A percentile compares a stretch with the other conserved stretches of the same genome.
Conservation (phyloP, 164 flowering plant genomes). For the Hamamelis virginiana region DNA sequence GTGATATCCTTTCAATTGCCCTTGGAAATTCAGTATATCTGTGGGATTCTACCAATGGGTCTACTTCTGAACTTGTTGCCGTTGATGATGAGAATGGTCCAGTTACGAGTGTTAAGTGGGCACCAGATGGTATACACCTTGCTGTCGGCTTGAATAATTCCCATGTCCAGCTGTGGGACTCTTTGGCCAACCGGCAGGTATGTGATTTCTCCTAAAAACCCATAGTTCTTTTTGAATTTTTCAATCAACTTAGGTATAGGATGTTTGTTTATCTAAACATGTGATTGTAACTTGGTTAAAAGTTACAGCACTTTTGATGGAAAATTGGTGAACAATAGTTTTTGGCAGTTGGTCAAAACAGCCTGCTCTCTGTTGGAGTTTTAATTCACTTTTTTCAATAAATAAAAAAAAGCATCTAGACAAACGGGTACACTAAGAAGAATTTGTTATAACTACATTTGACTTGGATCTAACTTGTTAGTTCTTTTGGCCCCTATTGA, state of each 20-base stretch:
- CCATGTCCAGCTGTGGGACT: slow-evolving; percentile 23
- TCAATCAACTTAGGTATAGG: neutral
- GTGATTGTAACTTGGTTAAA: too few species aligned
- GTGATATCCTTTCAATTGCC: slow-evolving; percentile 22
- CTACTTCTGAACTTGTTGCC: slow-evolving; percentile 21
- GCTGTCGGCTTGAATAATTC: slow-evolving; percentile 23
- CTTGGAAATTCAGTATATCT: slow-evolving; percentile 16
- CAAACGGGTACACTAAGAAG: too few species aligned
- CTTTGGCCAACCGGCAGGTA: neutral
- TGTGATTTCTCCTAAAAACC: too few species aligned
- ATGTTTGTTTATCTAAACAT: neutral
- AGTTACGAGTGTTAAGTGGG: slow-evolving; percentile 25
- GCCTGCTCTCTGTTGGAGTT: too few species aligned
- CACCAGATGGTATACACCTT: slow-evolving; percentile 19
- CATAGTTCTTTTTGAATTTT: neutral
- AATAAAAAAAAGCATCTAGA: too few species aligned
- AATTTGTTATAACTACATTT: too few species aligned
- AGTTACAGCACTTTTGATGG: too few species aligned
- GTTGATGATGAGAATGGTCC: slow-evolving; percentile 19
- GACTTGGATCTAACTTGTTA: too few species aligned
- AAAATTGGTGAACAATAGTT: too few species aligned
- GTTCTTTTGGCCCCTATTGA: too few species aligned
- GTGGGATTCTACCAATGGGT: slow-evolving; percentile 18
- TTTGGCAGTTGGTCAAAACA: too few species aligned
- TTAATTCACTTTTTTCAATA: too few species aligned